These are phyloP conservation scores for Gremmenia infestans DNA, from an alignment of 2,329 filamentous ascomycete genomes.

Conservation along the genomic window DNA sequence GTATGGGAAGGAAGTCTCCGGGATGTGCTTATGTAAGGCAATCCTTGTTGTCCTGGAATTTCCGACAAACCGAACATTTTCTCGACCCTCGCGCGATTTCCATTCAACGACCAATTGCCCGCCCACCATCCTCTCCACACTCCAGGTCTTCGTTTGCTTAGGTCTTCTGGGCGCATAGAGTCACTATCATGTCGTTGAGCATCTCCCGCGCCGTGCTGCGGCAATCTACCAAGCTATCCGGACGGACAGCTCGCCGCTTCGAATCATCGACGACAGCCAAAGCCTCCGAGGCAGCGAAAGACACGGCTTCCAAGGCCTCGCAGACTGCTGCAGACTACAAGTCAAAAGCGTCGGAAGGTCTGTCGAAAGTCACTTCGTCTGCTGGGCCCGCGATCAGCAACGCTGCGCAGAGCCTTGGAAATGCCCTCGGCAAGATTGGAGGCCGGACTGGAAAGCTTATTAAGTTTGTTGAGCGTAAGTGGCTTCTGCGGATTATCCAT, in stretches of 20 bases:
- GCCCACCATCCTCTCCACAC: constrained; percentile 16
- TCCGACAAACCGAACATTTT: constrained; percentile 22
- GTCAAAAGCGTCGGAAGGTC: constrained; percentile 72
- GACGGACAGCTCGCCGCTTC: constrained; percentile 38
- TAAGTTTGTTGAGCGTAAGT: constrained; percentile 80
- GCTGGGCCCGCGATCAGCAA: constrained; percentile 73
- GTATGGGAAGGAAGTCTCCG: background rate
- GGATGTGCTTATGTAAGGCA: constrained; percentile 6
- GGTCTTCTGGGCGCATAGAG: constrained; percentile 16
- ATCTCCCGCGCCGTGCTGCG: constrained; percentile 28
- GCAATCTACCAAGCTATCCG: constrained; percentile 28
- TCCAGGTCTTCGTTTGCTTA: constrained; percentile 15
- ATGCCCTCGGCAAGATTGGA: constrained; percentile 69
- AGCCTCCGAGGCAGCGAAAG: constrained; percentile 41
- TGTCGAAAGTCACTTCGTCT: constrained; percentile 74
- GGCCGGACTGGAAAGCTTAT: constrained; percentile 78
- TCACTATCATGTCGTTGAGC: constrained; percentile 28
- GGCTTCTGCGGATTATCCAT: constrained; percentile 6
- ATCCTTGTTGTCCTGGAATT: constrained; percentile 12
- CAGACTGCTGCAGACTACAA: constrained; percentile 42
- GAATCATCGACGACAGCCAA: constrained; percentile 52
- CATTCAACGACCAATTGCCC: constrained; percentile 26
- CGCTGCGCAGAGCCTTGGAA: constrained; percentile 62
- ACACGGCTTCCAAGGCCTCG: constrained; percentile 39
- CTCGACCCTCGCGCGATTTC: constrained; percentile 17